A percentile compares a stretch with the other conserved stretches of the same genome.
Conservation (phyloP, 176 grass and related monocot genomes). For the Aegilops umbellulata region DNA sequence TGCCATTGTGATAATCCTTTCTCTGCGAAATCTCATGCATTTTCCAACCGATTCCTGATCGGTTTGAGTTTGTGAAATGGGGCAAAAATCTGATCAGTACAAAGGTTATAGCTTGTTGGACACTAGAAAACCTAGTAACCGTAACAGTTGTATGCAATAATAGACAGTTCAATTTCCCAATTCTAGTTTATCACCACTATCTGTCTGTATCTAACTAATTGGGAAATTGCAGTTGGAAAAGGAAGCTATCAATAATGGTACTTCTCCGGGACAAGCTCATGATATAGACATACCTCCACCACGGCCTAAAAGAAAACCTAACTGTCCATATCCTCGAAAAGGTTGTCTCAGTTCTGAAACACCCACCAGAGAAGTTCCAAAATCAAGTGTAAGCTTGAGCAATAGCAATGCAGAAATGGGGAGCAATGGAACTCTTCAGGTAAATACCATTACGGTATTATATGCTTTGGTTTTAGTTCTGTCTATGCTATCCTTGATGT, state of each 20-base stretch:
- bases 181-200: conserved; percentile 20
- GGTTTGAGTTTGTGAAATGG: conserved; percentile 20
- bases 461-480: conserved; percentile 14
- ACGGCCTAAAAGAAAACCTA: conserved; percentile 94
- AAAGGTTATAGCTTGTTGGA: not conserved
- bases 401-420: conserved; percentile 38
- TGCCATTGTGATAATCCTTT: not conserved
- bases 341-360: conserved; percentile 31
- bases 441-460: conserved; percentile 25
- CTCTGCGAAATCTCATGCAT: not conserved
- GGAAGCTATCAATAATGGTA: conserved; percentile 77
- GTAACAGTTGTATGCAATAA: not conserved
- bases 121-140: conserved; percentile 14
- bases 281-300: conserved; percentile 97
- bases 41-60: conserved; percentile 7
- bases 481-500: conserved; percentile 4
- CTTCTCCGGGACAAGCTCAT: conserved; percentile 65
- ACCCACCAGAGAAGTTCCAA: conserved; percentile 34
- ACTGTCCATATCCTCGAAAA: conserved; percentile 87
- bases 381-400: conserved; percentile 36
- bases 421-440: conserved; percentile 51
- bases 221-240: conserved; percentile 89
- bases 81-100: not conserved
- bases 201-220: conserved; percentile 41
- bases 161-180: too few species aligned